These are phyloP conservation scores for Aspergillus quadrilineatus DNA, from an alignment of 2,329 filamentous ascomycete species.

Conservation along the genomic window DNA sequence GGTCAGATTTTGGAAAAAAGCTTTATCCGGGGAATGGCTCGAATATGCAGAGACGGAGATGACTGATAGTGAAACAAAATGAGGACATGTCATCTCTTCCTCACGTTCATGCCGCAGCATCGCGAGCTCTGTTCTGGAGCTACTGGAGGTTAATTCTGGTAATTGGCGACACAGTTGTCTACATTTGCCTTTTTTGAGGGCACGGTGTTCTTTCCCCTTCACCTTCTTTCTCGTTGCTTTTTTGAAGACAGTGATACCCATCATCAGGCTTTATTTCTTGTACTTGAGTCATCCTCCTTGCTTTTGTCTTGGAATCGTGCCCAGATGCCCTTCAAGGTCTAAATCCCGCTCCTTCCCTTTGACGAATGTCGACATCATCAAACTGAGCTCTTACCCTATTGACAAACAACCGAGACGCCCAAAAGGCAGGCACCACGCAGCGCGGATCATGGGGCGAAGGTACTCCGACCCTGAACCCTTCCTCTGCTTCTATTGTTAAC, in stretches of 20 bases:
- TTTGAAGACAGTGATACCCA: constrained; percentile 26
- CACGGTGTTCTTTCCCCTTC: background rate
- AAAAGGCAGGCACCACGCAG: background rate
- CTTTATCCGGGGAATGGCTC: constrained; percentile 45
- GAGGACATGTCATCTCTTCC: constrained; percentile 5
- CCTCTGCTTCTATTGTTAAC: background rate
- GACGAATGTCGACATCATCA: background rate
- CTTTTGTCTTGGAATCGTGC: background rate
- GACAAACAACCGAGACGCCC: background rate
- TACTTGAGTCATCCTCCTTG: background rate
- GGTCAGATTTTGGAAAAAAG: constrained; percentile 46
- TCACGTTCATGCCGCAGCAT: background rate
- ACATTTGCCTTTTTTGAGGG: background rate
- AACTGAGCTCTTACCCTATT: background rate
- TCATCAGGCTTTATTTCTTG: constrained; percentile 8
- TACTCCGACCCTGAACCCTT: too few species aligned
- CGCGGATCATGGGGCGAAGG: background rate
- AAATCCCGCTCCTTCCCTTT: constrained; percentile 1
- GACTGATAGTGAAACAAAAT: constrained; percentile 28
- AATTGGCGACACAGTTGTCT: background rate
- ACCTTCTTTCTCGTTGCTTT: constrained; percentile 4
- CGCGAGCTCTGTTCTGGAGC: background rate
- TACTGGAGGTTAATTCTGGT: background rate
- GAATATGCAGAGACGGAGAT: constrained; percentile 46
- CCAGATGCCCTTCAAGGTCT: too few species aligned